Evolutionary conservation across 106 monocot genomes (phyloP).

Genomic region (Dioscorea dumetorum): DNA sequence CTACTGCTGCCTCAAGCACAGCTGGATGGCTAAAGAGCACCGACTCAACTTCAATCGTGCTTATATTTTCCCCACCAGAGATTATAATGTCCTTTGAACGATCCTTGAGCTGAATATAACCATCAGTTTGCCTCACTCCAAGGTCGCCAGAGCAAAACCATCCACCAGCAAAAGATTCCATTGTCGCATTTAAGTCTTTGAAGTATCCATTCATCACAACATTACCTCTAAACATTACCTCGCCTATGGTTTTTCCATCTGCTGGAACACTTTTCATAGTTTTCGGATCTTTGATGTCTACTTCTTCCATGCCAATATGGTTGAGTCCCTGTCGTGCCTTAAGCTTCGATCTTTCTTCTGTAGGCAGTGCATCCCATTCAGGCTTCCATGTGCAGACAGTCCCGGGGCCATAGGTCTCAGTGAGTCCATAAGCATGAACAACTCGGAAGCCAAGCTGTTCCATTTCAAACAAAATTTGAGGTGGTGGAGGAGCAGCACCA

Average conservation of each 20-base stretch:
- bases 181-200: constrained; percentile 12
- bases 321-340: constrained; percentile 23
- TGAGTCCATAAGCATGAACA: constrained; percentile 26
- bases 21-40: constrained; percentile 29
- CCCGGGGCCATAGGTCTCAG: constrained; percentile 23
- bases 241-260: constrained; percentile 25
- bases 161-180: constrained; percentile 14
- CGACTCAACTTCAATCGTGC: constrained; percentile 32
- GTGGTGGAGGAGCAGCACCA: constrained; percentile 29
- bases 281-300: constrained; percentile 24
- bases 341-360: constrained; percentile 4
- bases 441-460: constrained; percentile 24
- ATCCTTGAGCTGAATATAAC: constrained; percentile 31
- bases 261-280: constrained; percentile 28
- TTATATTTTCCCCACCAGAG: constrained; percentile 35
- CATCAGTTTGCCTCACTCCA: constrained; percentile 22
- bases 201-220: constrained; percentile 32
- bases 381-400: constrained; percentile 27
- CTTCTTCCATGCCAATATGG: constrained; percentile 7
- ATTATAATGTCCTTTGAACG: constrained; percentile 34
- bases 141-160: constrained; percentile 30
- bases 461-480: constrained; percentile 18
- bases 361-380: constrained; percentile 21
- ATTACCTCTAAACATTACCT: constrained; percentile 31
- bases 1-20: constrained; percentile 42